These are phyloP conservation scores for Talaromyces sp. DNA, from an alignment of 2,329 filamentous ascomycete genomes.

Conservation along the genomic window DNA sequence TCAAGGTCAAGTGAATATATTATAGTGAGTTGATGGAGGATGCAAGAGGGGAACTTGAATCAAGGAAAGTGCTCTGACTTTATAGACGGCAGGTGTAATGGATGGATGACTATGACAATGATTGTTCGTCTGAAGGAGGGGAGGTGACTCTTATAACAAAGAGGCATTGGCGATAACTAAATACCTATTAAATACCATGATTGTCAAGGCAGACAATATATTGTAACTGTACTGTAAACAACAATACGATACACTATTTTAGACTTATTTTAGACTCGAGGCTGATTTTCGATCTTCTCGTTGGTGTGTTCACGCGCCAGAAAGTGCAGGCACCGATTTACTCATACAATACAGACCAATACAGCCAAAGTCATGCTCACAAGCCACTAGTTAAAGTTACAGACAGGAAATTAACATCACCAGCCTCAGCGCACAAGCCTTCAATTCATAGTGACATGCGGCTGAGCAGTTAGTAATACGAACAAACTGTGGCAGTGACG, in stretches of 20 bases:
- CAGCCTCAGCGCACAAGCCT: constrained; percentile 9
- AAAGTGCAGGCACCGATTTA: constrained; percentile 1
- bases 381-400: no score
- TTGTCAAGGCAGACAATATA: constrained; percentile 8
- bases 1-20: constrained; percentile 2
- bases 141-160: constrained; percentile 3
- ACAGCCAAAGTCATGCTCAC: no score
- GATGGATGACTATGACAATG: neutral
- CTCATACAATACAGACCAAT: no score
- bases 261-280: neutral
- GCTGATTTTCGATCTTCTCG: constrained; percentile 1
- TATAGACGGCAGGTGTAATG: constrained; percentile 4
- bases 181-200: neutral
- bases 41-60: neutral
- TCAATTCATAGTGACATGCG: neutral
- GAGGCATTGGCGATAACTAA: neutral
- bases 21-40: neutral
- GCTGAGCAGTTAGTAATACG: neutral
- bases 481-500: neutral
- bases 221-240: constrained; percentile 11
- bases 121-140: neutral
- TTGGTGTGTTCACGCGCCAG: neutral
- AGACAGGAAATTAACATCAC: neutral
- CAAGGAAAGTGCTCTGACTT: neutral
- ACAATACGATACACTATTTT: neutral